These are phyloP conservation scores for Boletales sp. DNA, from an alignment of 768 basidiomycete species.

Conservation along the genomic window DNA sequence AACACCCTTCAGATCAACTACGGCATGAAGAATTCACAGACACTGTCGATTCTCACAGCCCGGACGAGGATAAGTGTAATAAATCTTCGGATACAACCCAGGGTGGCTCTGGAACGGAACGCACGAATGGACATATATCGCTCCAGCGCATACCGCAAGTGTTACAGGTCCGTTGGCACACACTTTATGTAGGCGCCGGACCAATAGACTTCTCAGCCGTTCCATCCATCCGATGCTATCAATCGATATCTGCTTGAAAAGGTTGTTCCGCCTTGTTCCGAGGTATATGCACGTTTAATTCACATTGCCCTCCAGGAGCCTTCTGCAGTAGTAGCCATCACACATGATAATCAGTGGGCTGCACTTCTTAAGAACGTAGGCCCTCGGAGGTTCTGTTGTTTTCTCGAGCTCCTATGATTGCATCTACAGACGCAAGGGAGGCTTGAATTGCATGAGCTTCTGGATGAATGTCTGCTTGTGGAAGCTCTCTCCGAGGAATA, in stretches of 20 bases:
- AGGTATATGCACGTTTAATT: no score
- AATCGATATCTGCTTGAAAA: not conserved
- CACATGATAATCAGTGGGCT: constrained; percentile 6
- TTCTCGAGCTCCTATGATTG: not conserved
- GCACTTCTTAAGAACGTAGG: not conserved
- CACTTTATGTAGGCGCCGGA: not conserved
- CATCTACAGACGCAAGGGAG: not conserved
- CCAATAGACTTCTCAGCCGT: not conserved
- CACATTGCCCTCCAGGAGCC: not conserved
- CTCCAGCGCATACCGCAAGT: not conserved
- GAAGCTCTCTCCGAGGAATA: not conserved
- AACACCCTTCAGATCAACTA: not conserved
- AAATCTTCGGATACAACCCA: not conserved
- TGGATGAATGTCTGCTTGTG: not conserved
- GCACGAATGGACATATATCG: not conserved
- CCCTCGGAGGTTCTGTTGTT: not conserved
- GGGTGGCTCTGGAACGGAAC: not conserved
- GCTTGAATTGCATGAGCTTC: not conserved
- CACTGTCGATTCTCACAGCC: not conserved
- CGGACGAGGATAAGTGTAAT: not conserved
- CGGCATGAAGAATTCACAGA: not conserved
- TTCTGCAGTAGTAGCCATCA: constrained; percentile 1
- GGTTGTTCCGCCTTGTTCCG: not conserved
- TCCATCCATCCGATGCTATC: not conserved
- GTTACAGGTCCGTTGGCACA: not conserved